Evolutionary conservation across 1,284 basidiomycete genomes (phyloP), one percentile per base, ranked within the genome.

Genomic region (Trametes polyzona): DNA sequence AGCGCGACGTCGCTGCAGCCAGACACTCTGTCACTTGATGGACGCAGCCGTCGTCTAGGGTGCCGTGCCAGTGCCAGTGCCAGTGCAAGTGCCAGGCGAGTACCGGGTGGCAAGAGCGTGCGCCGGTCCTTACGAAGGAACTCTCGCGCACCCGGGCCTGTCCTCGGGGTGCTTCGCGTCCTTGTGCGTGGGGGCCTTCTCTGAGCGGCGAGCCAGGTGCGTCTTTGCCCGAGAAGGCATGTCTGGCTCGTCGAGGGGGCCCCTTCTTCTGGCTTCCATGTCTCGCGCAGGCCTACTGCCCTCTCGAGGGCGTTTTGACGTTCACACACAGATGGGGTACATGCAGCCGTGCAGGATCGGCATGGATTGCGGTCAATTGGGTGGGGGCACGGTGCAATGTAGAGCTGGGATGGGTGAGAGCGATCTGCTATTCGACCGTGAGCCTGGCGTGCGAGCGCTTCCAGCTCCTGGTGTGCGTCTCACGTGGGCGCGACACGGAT

Each of bases 401-500:
- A 27, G 24, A 26, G 17, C 39, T 23, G 39, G 17, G 14, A 35
- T 8, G 23, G 24, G 14, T 19, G 33, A 26, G 24, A 27, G 33
- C 47, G 58, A 49, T 54, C 59, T 29, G 32, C 59, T 49, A 57
- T 57, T 55, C 32, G 52, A 57, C 57, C 23, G 42, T 12, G 37
- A 17, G 44, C 35, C 8, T 43, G 37, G 35, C 23, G 43, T 46
- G 26, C 41, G 43, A 46, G 43, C 16, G 42, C 32, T 21, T 27
- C 11, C 24, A 32, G 30, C 16, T 24, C 17, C 1, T 9, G 43
- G 44, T 32, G 47, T 40, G 52, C 46, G 24, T 17, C 52, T 47
- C 59, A 61, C 56, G 59, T 61, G 59, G 48, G 30, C 53, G 59
- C 49, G 59, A 57, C 52, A 24, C 40, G 21, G 47, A 35, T 33